phyloP scores from a whole-genome alignment of 805 yeast species.

The Lipomyces chichibuensis region DNA sequence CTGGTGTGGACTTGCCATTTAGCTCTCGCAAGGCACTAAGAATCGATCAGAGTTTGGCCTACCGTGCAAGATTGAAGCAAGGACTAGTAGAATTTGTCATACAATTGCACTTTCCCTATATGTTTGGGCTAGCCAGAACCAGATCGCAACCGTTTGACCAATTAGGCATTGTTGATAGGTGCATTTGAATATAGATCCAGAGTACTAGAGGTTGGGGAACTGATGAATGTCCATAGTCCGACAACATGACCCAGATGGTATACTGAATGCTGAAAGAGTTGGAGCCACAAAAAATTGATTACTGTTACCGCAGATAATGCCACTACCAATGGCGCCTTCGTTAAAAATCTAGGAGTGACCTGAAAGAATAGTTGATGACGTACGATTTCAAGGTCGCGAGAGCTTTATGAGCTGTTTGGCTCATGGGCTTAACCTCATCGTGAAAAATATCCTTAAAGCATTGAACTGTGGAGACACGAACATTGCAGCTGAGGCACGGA shows the following conservation, averaged over 20 bases:
- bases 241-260: not conserved
- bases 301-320: conserved; percentile 3
- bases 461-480: conserved; percentile 1
- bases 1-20: conserved; percentile 2
- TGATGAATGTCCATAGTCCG: not conserved
- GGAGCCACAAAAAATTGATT: not conserved
- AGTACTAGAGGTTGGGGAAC: conserved; percentile 1
- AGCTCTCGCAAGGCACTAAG: conserved; percentile 1
- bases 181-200: not conserved
- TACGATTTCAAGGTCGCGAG: conserved; percentile 7
- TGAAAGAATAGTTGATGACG: not conserved
- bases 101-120: not conserved
- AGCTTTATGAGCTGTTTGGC: conserved; percentile 6
- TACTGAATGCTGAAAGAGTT: not conserved
- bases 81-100: not conserved
- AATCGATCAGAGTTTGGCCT: not conserved
- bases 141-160: not conserved
- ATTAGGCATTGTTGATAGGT: conserved; percentile 1
- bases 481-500: conserved; percentile 2
- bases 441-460: not conserved
- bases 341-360: not conserved
- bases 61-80: not conserved
- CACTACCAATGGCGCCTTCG: not conserved
- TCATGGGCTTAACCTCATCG: not conserved
- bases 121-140: conserved; percentile 7